A percentile compares a stretch with the other conserved stretches of the same genome.
These are phyloP conservation scores for Cylindrotheca fusiformis DNA, from an alignment of 108 stramenopile species.

Conservation along the genomic window DNA sequence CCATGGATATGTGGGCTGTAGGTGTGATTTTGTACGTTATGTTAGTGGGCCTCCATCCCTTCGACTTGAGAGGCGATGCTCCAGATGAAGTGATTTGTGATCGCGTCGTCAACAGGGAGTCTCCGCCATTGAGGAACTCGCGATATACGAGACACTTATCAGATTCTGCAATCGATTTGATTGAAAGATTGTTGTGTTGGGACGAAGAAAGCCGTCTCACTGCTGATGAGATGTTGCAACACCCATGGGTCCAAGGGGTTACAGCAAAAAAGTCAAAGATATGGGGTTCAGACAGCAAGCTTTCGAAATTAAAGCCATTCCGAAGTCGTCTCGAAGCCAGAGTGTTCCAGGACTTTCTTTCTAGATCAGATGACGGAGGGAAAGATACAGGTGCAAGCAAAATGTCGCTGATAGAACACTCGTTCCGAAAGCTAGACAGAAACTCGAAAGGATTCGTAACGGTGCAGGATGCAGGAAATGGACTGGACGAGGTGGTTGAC, in stretches of 20 bases:
- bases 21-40: conserved; percentile 87
- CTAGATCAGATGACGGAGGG: conserved; percentile 46
- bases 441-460: conserved; percentile 45
- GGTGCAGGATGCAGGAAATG: conserved; percentile 8
- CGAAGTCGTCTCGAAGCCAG: conserved; percentile 66
- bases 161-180: conserved; percentile 67
- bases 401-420: conserved; percentile 68
- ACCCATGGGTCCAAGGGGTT: conserved; percentile 87
- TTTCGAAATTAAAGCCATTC: conserved; percentile 54
- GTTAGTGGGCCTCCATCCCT: conserved; percentile 83
- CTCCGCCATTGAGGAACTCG: conserved; percentile 40
- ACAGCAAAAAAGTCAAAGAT: conserved; percentile 72
- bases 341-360: conserved; percentile 65
- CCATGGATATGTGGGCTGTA: conserved; percentile 78
- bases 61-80: conserved; percentile 57
- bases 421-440: conserved; percentile 64
- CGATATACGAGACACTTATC: conserved; percentile 54
- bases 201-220: conserved; percentile 73
- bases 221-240: conserved; percentile 74
- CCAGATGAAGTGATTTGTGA: conserved; percentile 66
- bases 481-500: not conserved
- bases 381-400: conserved; percentile 48
- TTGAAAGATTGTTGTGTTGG: conserved; percentile 61
- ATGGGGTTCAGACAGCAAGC: conserved; percentile 47
- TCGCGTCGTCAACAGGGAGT: conserved; percentile 31